Conservation (phyloP, 2,329 filamentous ascomycete genomes). For the Keithomyces neogunnii region DNA sequence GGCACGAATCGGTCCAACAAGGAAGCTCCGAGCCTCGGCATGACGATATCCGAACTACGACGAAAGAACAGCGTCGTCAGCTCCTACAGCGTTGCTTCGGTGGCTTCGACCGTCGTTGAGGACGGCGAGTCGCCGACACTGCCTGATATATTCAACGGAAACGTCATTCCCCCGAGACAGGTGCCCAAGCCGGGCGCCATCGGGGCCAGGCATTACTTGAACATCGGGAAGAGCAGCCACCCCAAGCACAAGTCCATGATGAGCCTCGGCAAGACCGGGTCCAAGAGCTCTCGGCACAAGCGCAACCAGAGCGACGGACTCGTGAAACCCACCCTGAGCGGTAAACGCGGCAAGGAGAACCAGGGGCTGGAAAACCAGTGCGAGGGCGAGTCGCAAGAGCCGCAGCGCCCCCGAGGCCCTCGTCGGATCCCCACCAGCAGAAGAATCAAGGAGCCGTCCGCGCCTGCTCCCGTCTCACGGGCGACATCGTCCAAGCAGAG, state of each 20-base stretch:
- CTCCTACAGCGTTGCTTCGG: constrained; percentile 32
- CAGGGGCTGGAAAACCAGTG: constrained; percentile 9
- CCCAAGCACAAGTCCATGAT: constrained; percentile 13
- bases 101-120: constrained; percentile 18
- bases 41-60: constrained; percentile 42
- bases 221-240: constrained; percentile 24
- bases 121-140: constrained; percentile 30
- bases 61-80: constrained; percentile 49
- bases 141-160: constrained; percentile 28
- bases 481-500: constrained; percentile 1
- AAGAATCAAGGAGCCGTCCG: not conserved
- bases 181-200: constrained; percentile 21
- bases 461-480: not conserved
- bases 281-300: not conserved
- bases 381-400: constrained; percentile 10
- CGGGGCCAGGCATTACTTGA: constrained; percentile 38
- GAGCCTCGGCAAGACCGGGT: constrained; percentile 8
- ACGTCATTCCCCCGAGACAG: constrained; percentile 26
- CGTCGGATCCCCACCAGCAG: not conserved
- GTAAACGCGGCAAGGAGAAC: constrained; percentile 21
- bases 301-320: not conserved
- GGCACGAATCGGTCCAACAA: constrained; percentile 10
- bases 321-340: not conserved
- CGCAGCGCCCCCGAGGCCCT: constrained; percentile 10
- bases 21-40: constrained; percentile 22